These are phyloP conservation scores for Puccinia coronata DNA, from an alignment of 1,284 basidiomycete species.

Conservation along the genomic window DNA sequence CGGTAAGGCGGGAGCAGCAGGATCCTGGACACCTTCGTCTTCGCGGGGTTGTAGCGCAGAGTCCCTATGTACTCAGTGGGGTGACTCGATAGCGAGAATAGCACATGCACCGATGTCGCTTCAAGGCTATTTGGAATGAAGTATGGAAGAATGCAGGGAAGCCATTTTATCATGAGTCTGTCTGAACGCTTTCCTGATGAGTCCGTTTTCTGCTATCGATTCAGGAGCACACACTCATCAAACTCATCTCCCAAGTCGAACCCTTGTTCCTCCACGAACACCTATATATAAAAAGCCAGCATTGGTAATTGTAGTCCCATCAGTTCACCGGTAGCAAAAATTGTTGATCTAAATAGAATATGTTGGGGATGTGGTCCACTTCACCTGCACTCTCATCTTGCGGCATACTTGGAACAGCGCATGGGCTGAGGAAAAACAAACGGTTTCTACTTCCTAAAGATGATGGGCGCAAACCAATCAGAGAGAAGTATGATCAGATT, in stretches of 20 bases:
- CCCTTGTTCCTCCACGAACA: slow-evolving; percentile 29
- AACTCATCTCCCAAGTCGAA: slow-evolving; percentile 11
- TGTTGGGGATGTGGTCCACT: neutral
- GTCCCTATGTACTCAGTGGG: neutral
- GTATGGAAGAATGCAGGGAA: neutral
- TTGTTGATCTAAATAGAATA: neutral
- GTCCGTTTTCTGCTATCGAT: neutral
- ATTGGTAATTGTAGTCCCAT: no score
- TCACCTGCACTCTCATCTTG: neutral
- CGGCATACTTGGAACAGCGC: neutral
- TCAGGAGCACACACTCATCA: neutral
- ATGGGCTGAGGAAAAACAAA: neutral
- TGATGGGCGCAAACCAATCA: no score
- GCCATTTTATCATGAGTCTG: neutral
- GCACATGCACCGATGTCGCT: neutral
- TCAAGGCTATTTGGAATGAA: neutral
- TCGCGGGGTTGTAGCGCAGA: slow-evolving; percentile 5
- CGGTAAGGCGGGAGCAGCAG: neutral
- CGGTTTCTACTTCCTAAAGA: neutral
- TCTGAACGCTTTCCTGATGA: no score
- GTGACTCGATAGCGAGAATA: slow-evolving; percentile 13
- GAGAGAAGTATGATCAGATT: no score
- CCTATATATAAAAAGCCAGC: neutral
- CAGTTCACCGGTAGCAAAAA: no score
- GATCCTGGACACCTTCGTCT: slow-evolving; percentile 6